Evolutionary conservation across 805 yeast genomes (phyloP), one percentile per base, ranked within the genome.

Genomic region (Candida quercuum): DNA sequence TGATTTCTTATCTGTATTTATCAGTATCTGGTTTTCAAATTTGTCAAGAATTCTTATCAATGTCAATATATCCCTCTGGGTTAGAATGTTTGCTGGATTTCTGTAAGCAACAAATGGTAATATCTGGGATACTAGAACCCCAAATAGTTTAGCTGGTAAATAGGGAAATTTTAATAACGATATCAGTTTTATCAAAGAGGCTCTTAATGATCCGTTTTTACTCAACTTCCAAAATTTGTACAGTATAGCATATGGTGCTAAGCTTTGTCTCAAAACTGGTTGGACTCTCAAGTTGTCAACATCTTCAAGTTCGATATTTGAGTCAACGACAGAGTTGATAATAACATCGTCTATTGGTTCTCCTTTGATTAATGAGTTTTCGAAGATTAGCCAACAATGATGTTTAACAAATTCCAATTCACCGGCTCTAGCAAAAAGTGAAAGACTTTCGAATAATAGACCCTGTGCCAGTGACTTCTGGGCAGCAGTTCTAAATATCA

Each of bases 221-320:
- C 55, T 47, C 8, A 63, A 54, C 14, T 60, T 58, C 52, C 71
- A 70, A 48, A 73, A 77, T 42, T 71, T 71, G 41, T 66, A 65
- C 18, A 84, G 61, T 0, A 81, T 74, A 2, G 81, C 87, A 53
- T 82, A 78, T 32, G 93, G 93, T 5, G 91, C 63, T 35, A 84
- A 55, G 19, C 83, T 72, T 55, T 83, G 89, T 46, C 78, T 72
- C 49, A 84, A 67, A 2, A 77, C 66, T 13, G 86, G 78, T 28
- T 77, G 69, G 12, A 74, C 61, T 15, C 59, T 54, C 30, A 59
- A 43, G 7, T 42, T 40, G 19, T 60, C 52, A 43, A 53, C 53
- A 20, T 48, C 49, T 21, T 56, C 33, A 10, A 63, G 46, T 33
- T 48, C 61, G 34, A 45, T 53, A 11, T 55, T 42, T 26, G 61